Conservation (phyloP, 352 stramenopile species). For the Globisporangium nunn region DNA sequence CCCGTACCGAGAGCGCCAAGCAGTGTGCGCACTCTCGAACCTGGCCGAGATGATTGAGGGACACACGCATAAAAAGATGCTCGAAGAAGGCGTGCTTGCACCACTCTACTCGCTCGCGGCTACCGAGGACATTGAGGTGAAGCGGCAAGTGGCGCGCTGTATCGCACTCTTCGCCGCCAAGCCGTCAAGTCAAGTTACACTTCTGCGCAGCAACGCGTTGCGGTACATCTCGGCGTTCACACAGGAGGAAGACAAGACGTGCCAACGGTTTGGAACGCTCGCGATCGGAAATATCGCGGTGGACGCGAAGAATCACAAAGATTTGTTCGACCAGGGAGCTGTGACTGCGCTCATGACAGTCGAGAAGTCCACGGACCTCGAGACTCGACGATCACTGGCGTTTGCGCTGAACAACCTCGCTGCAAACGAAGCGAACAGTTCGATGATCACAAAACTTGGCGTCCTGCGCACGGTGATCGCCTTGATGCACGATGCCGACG, state of each 20-base stretch:
- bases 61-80: slow-evolving; percentile 92
- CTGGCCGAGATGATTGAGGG: slow-evolving; percentile 95
- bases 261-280: slow-evolving; percentile 87
- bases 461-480: slow-evolving; percentile 79
- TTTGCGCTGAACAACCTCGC: slow-evolving; percentile 95
- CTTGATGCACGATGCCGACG: slow-evolving; percentile 85
- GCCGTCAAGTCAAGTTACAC: slow-evolving; percentile 78
- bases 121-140: slow-evolving; percentile 80
- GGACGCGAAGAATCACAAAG: slow-evolving; percentile 79
- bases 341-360: slow-evolving; percentile 87
- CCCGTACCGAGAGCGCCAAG: slow-evolving; percentile 88
- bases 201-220: slow-evolving; percentile 85
- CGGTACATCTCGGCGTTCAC: slow-evolving; percentile 85
- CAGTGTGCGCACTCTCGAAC: slow-evolving; percentile 91
- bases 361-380: slow-evolving; percentile 77
- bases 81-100: slow-evolving; percentile 89
- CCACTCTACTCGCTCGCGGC: slow-evolving; percentile 84
- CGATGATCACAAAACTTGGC: slow-evolving; percentile 79
- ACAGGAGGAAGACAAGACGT: slow-evolving; percentile 67
- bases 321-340: slow-evolving; percentile 90
- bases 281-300: slow-evolving; percentile 91
- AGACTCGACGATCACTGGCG: slow-evolving; percentile 88
- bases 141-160: slow-evolving; percentile 88
- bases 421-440: slow-evolving; percentile 87
- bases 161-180: slow-evolving; percentile 93